Base-by-base conservation (phyloP, 305 asterid species). In the Ajuga reptans region DNA sequence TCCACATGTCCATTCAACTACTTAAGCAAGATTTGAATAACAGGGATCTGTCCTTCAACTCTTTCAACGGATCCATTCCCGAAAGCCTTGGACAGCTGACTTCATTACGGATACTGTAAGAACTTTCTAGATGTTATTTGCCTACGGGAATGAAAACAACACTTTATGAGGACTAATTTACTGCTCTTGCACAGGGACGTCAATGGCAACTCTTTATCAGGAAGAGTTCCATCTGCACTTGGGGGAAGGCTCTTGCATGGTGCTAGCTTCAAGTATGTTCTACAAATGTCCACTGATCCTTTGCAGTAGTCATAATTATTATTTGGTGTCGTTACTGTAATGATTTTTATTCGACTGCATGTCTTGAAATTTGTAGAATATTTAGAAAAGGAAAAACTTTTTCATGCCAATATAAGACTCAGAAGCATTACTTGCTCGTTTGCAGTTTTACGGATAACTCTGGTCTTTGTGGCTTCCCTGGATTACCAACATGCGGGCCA, bases 391-490 rank as follows among this genome's bases (percentile, higher is more conserved):
- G 3, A 11, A 36, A 8, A 5, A 16, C n/a, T 53, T 41, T 53
- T 15, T 33, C 18, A 6, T 47, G 66, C 52, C 66, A 16, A 27
- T 41, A 1, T 42, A 33, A 8, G 9, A 31, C 8, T 24, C 36
- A 31, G 43, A 72, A 55, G 51, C 77, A 75, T 74, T 17, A 41
- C 50, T 8, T 58, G 83, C 73, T 31, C 73, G 33, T 65, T 37
- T 79, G 80, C 85, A 93, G 99, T 82, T 93, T 93, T 73, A 93
- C 97, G 3, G 97, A 90, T 76, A 93, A 93, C 77, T 80, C 90
- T 33, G 95, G 99, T 61, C 91, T 93, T 6, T 93, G 99, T 29
- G 99, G 99, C 76, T 90, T 93, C 76, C 95, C 96, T 1, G 99
- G 99, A 58, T 75, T 93, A 59, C 84, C 77, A 59, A 53, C 89